Evolutionary conservation across 768 basidiomycete species (phyloP).

Genomic region (Crucibulum laeve): DNA sequence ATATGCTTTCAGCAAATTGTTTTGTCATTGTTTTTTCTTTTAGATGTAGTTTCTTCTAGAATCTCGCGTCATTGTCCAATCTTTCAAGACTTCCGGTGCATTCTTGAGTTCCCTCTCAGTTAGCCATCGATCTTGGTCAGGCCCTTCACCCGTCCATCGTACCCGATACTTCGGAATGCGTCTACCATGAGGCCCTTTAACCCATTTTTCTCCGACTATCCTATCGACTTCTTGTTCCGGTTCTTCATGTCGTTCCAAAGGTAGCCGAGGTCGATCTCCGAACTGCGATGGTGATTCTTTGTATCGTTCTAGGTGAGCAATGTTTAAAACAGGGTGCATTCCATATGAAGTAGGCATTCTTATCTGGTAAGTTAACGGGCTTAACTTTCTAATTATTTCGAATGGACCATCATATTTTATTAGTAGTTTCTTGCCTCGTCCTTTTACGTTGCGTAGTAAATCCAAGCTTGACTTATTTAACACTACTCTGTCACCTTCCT

Average conservation of each 20-base stretch:
- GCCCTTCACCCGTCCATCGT: no score
- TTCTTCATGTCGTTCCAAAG: conserved; percentile 1
- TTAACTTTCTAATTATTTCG: conserved; percentile 14
- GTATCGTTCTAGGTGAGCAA: conserved; percentile 16
- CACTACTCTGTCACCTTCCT: no score
- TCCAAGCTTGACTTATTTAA: no score
- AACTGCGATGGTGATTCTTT: conserved; percentile 8
- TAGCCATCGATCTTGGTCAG: no score
- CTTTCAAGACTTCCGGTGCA: no score
- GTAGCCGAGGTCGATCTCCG: conserved; percentile 4
- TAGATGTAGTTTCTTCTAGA: no score
- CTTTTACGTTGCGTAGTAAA: conserved; percentile 13
- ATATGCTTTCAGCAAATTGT: no score
- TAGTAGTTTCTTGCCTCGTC: conserved; percentile 22
- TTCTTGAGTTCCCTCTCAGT: no score
- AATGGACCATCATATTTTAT: conserved; percentile 22
- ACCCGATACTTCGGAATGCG: no score
- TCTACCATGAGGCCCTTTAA: no score
- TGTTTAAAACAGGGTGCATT: conserved; percentile 16
- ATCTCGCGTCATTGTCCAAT: no score
- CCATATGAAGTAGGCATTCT: conserved; percentile 12
- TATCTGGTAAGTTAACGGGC: conserved; percentile 14
- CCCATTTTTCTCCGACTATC: conserved; percentile 17
- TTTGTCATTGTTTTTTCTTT: no score
- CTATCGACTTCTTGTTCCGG: conserved; percentile 17